These are phyloP conservation scores for Dunaliella primolecta DNA, from an alignment of 139 green algal species.

Conservation along the genomic window DNA sequence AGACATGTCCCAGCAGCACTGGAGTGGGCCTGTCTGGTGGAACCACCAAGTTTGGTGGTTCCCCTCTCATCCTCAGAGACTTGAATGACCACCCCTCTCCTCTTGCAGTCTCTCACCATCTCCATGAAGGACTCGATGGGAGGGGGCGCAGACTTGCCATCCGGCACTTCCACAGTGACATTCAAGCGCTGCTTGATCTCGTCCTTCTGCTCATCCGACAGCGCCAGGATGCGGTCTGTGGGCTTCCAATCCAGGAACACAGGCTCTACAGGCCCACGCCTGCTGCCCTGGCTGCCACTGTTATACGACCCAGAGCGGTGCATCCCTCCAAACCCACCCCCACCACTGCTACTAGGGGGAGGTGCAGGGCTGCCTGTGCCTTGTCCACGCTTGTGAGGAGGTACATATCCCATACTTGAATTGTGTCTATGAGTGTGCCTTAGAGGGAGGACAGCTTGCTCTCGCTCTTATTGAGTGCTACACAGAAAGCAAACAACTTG, in stretches of 20 bases:
- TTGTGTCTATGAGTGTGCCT: no score
- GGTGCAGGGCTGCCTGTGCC: not conserved
- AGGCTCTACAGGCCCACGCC: conserved; percentile 11
- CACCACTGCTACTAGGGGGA: not conserved
- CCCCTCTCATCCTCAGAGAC: not conserved
- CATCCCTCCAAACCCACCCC: not conserved
- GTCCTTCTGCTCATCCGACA: conserved; percentile 57
- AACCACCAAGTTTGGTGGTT: not conserved
- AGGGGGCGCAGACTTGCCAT: conserved; percentile 36
- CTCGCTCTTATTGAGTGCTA: no score
- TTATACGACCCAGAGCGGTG: not conserved
- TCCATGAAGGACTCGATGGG: conserved; percentile 78
- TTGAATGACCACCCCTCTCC: no score
- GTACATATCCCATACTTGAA: conserved; percentile 46
- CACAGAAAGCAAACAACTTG: no score
- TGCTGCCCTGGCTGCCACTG: not conserved
- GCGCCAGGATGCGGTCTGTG: conserved; percentile 46
- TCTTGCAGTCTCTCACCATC: no score
- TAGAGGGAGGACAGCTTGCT: no score
- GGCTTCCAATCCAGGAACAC: conserved; percentile 51
- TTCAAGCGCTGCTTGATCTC: conserved; percentile 73
- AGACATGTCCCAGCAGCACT: not conserved
- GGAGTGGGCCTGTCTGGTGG: not conserved
- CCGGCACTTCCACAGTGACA: conserved; percentile 53
- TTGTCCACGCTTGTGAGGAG: conserved; percentile 47